A percentile compares a stretch with the other conserved stretches of the same genome.
Evolutionary conservation across 768 basidiomycete species (phyloP).

Genomic region (Russula sp.): DNA sequence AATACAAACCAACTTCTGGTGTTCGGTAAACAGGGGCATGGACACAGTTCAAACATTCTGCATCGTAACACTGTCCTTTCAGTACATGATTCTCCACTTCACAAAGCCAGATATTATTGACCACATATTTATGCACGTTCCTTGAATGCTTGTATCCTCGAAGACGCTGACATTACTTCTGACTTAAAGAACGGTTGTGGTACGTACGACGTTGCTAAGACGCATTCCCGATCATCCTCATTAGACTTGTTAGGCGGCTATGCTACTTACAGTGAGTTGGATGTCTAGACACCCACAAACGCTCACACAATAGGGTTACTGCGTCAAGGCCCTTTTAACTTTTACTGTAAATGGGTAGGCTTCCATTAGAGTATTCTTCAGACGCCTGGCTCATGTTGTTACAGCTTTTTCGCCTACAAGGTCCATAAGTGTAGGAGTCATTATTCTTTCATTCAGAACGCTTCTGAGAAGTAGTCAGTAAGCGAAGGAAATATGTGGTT

Average conservation of each 20-base stretch:
- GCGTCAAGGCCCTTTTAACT: not conserved
- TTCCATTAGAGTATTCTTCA: not conserved
- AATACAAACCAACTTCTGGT: not conserved
- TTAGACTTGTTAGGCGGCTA: not conserved
- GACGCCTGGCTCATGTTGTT: not conserved
- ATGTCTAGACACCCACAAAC: not conserved
- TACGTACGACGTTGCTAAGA: constrained; percentile 3
- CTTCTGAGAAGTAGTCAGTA: constrained; percentile 10
- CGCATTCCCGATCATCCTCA: not conserved
- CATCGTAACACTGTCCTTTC: constrained; percentile 10
- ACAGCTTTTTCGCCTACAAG: constrained; percentile 21
- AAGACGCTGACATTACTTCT: not conserved
- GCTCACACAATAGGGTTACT: not conserved
- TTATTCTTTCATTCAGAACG: not conserved
- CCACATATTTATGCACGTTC: constrained; percentile 15
- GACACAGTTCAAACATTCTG: constrained; percentile 18
- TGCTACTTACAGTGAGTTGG: constrained; percentile 16
- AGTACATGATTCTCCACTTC: constrained; percentile 21
- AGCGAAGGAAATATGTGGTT: constrained; percentile 25
- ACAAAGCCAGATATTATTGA: not conserved
- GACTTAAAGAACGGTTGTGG: constrained; percentile 6
- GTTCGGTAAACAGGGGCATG: constrained; percentile 6
- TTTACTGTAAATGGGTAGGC: constrained; percentile 25
- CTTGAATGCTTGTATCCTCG: not conserved
- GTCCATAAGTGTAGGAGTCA: constrained; percentile 20